Conservation (phyloP, 2,329 filamentous ascomycete genomes). For the Aureobasidium zeae region DNA sequence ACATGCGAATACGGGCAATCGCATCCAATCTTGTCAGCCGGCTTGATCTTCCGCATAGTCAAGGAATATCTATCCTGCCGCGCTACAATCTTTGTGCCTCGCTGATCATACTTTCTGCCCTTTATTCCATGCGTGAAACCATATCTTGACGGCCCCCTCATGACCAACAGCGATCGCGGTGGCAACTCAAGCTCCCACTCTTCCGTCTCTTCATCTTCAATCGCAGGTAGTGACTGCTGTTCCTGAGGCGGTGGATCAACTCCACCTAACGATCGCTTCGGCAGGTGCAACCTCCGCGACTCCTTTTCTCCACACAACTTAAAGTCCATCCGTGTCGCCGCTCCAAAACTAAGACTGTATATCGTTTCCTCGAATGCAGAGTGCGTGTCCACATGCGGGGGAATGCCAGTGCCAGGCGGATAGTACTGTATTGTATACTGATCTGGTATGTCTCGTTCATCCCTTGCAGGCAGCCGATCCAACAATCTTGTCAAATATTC, state of each 20-base stretch:
- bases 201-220: constrained; percentile 1
- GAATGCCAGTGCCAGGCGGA: constrained; percentile 11
- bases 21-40: constrained; percentile 5
- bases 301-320: constrained; percentile 10
- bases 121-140: constrained; percentile 14
- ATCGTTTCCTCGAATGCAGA: constrained; percentile 14
- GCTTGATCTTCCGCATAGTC: constrained; percentile 14
- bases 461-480: constrained; percentile 5
- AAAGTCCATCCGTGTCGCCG: constrained; percentile 7
- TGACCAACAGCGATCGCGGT: constrained; percentile 9
- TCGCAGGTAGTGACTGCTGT: neutral
- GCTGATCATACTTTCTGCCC: constrained; percentile 12
- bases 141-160: constrained; percentile 10
- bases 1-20: constrained; percentile 11
- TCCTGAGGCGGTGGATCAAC: neutral
- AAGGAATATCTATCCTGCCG: constrained; percentile 13
- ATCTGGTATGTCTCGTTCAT: constrained; percentile 7
- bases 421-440: constrained; percentile 14
- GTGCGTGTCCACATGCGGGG: constrained; percentile 15
- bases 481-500: constrained; percentile 6
- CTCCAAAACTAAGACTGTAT: constrained; percentile 15
- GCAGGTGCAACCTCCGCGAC: constrained; percentile 7
- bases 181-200: constrained; percentile 14
- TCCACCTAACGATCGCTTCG: constrained; percentile 11
- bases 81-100: neutral